Base-by-base conservation (phyloP, 108 stramenopile species). In the Nitzschia inconspicua region DNA sequence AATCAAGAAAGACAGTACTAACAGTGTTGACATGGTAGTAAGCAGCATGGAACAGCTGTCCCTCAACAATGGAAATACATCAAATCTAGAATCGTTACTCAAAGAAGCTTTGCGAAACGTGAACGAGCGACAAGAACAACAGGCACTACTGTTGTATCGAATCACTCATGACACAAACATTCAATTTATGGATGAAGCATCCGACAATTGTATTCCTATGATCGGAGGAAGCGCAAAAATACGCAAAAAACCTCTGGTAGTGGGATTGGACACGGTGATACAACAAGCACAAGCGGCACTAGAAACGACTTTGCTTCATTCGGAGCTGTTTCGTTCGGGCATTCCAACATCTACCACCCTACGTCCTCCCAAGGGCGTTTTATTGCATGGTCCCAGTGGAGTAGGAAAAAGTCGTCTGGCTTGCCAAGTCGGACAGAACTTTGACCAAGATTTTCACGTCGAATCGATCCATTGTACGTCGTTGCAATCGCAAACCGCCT, bases 301-400 rank as follows among this genome's bases (percentile, higher is more conserved):
- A 8, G 47, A 77, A 8, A 80, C 81, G 23, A 63, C 83, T 18
- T 60, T 92, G 7, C 25, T 75, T 36, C 72, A 79, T 13, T 77
- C 84, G 1, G 52, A 85, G 40, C 60, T 78, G 2, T 88, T 88
- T 44, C 72, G 68, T 0, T 62, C 68, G 7, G 18, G 26, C 7
- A 20, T 41, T 3, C 40, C 40, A 2, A 25, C 57, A 2, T 18
- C 36, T 11, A 24, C 10, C 43, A 26, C 6, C 36, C 54, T 93
- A 18, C 65, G 74, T 23, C 84, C 84, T 22, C 88, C 88, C 2
- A 78, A 76, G 42, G 91, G 91, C 9, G 66, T 72, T 5, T 70
- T 93, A n/a, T 63, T 93, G 39, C 75, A 78, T 71, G 91, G 91
- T 18, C 71, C 86, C 9, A 80, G 84, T 43, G 91, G 91, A 26